Percentiles rank a stretch among this genome's conserved stretches.
These are phyloP conservation scores for Ensete ventricosum DNA, from an alignment of 176 grass and related monocot species.

Conservation along the genomic window DNA sequence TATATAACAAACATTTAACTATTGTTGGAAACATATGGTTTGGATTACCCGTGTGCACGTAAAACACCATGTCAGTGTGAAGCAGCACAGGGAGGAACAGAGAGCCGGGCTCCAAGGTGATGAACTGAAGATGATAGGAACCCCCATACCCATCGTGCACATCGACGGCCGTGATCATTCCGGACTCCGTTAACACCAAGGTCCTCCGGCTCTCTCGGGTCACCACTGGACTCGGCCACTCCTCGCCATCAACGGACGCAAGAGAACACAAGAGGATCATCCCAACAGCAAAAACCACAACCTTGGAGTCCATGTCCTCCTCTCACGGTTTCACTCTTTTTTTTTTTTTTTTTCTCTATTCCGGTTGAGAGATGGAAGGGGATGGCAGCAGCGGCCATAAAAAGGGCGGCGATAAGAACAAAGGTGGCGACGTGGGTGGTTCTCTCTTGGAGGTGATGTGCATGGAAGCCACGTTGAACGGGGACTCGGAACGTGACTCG, in stretches of 20 bases:
- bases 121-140: slow-evolving; percentile 68
- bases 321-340: too few relatives aligned
- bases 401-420: not conserved
- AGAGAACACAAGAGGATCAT: not conserved
- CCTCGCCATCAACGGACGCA: not conserved
- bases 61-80: slow-evolving; percentile 75
- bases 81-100: slow-evolving; percentile 76
- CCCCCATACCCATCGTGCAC: slow-evolving; percentile 43
- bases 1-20: too few relatives aligned
- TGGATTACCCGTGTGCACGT: slow-evolving; percentile 60
- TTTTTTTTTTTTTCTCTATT: too few relatives aligned
- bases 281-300: not conserved
- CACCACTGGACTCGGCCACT: slow-evolving; percentile 27
- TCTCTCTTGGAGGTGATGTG: not conserved
- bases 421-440: not conserved
- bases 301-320: not conserved
- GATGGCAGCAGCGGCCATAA: too few relatives aligned
- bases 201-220: slow-evolving; percentile 45
- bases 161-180: slow-evolving; percentile 48
- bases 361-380: too few relatives aligned
- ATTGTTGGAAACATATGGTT: too few relatives aligned
- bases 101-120: slow-evolving; percentile 68
- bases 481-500: not conserved
- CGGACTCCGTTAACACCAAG: slow-evolving; percentile 39
- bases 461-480: not conserved